Evolutionary conservation across 2,329 filamentous ascomycete genomes (phyloP).

Genomic region (Xylogone sp.): DNA sequence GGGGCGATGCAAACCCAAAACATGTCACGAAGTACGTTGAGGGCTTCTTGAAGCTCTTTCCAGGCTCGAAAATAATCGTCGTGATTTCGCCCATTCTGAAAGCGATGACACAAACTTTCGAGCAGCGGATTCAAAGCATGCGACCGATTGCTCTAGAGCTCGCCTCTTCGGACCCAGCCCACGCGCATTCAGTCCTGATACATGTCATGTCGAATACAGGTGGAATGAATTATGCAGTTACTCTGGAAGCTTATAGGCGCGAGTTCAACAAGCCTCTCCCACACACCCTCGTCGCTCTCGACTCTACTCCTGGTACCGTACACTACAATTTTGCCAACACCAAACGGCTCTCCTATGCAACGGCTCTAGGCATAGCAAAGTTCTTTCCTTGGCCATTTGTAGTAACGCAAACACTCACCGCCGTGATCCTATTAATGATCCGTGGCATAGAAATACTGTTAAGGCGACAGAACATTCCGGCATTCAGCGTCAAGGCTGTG

Average conservation of each 20-base stretch:
- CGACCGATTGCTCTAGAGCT: conserved; percentile 38
- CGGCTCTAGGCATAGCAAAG: conserved; percentile 44
- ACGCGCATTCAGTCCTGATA: conserved; percentile 35
- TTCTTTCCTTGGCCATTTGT: conserved; percentile 46
- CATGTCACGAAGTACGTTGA: conserved; percentile 52
- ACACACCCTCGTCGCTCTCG: conserved; percentile 44
- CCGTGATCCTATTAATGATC: conserved; percentile 30
- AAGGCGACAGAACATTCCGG: conserved; percentile 37
- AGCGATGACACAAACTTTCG: conserved; percentile 40
- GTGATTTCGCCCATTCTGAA: conserved; percentile 46
- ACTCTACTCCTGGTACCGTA: conserved; percentile 50
- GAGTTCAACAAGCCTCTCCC: conserved; percentile 26
- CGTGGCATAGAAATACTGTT: conserved; percentile 14
- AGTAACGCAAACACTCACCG: conserved; percentile 45
- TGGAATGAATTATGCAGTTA: conserved; percentile 47
- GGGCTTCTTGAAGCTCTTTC: conserved; percentile 47
- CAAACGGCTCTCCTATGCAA: conserved; percentile 47
- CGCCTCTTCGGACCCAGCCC: conserved; percentile 7
- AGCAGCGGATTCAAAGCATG: conserved; percentile 40
- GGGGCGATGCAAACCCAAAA: conserved; percentile 50
- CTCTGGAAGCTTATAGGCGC: conserved; percentile 42
- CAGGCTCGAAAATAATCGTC: conserved; percentile 42
- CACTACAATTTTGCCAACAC: conserved; percentile 37
- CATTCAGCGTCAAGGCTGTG: conserved; percentile 34
- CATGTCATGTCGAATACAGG: conserved; percentile 56